Base-by-base conservation (phyloP, 2,329 filamentous ascomycete species). In the Zalaria sp. region DNA sequence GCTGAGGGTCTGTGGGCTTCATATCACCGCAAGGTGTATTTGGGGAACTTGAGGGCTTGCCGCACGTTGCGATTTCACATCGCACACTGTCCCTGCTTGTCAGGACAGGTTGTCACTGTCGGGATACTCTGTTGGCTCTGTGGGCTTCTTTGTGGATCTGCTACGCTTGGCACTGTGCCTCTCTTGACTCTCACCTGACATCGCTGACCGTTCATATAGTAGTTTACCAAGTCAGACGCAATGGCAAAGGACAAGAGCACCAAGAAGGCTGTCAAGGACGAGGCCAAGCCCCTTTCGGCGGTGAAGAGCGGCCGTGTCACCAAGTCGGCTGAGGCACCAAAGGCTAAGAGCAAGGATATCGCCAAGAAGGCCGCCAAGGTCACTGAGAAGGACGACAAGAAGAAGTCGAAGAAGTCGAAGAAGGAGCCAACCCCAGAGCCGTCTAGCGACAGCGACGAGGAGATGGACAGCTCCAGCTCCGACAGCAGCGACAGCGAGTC, bases 301-400 rank as follows among this genome's bases (percentile, higher is more conserved):
- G 76, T 79, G 63, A 84, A 83, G 70, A 71, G 71, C 53, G 77
- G 70, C 51, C 73, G 74, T 50, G 70, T 83, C 54, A 74, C 72
- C 66, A 87, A 86, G 71, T 59, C 77, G 41, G 68, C 74, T 47
- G 71, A 81, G 60, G 73, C 72, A 49, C 64, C 77, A 57, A 80
- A 77, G 65, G 64, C 70, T 46, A 81, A 81, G 68, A 72, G 75
- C 53, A 82, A 82, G 71, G 69, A 77, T 49, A 58, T 75, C 43
- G 77, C 77, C 53, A 82, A 83, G 71, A 66, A 70, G 46, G 57
- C 64, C 37, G 66, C 72, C 44, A 59, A 66, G 51, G 75, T 75
- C 62, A 66, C 67, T 50, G 53, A 65, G 48, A 62, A 51, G 44
- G 53, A 56, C 38, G 52, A 53, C 43, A 58, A 59, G 52, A 58